Base-by-base conservation (phyloP, 352 stramenopile species). In the Pythium coloratum region DNA sequence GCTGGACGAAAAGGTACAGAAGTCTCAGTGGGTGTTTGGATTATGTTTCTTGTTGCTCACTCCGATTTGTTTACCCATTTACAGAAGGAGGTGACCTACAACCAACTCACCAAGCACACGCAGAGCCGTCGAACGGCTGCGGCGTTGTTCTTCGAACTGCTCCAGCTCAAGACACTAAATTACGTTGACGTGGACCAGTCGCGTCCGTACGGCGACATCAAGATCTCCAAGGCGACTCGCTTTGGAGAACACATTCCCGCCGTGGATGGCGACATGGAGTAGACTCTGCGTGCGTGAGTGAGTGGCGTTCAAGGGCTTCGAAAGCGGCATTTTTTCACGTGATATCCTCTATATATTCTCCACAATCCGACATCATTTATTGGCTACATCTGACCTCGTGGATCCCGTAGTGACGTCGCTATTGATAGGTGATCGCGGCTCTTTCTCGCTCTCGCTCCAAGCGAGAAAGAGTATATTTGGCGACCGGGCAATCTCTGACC, bases 151-250 rank as follows among this genome's bases (percentile, higher is more conserved):
- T 99, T 99, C 66, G 96, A 99, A 73, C 81, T 99, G 18, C 84
- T 99, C 2, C 89, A 98, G 75, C 81, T 99, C n/a, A 99, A 99
- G 77, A 99, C 96, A 4, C 96, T 98, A 70, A 96, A 99, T 80
- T 99, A 97, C 75, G 90, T 99, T 34, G 89, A 98, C 59, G 71
- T 99, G 24, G 79, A 97, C 14, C 97, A 99, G 80, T 71, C 90
- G 20, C 78, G 90, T 46, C 76, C 91, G 53, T 99, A 98, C 76
- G 94, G 93, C 24, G 96, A 99, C 66, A 99, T 99, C 66, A 86
- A 84, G 65, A 91, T 98, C 56, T 76, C 77, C 13, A 92, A 90
- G 69, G 81, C 84, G 16, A 67, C 68, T 38, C 78, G 82, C 1
- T 96, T 96, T 60, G 72, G 75, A 2, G 86, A 94, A 55, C 65